These are phyloP conservation scores for Colletotrichum chrysophilum DNA, from an alignment of 2,329 filamentous ascomycete species.

Conservation along the genomic window DNA sequence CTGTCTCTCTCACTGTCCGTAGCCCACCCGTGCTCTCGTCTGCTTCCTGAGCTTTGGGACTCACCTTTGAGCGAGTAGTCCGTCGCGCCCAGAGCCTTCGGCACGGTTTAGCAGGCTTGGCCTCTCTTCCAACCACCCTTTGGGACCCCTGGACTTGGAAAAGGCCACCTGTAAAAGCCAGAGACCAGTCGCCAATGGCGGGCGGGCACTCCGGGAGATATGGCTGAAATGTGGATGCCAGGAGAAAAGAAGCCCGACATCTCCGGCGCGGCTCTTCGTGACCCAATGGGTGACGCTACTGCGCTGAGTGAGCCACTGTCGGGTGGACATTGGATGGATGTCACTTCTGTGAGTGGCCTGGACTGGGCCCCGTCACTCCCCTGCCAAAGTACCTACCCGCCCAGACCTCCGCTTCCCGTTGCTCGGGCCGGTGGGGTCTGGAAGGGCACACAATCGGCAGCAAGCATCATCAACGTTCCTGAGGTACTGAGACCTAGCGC, in stretches of 20 bases:
- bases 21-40: not conserved
- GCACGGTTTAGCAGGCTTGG: conserved; percentile 11
- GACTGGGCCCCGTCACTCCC: not conserved
- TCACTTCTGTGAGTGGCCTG: not conserved
- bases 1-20: not conserved
- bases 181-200: not conserved
- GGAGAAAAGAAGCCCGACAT: not conserved
- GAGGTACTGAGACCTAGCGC: not conserved
- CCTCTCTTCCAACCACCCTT: not conserved
- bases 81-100: not conserved
- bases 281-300: not conserved
- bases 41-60: not conserved
- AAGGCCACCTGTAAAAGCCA: conserved; percentile 14
- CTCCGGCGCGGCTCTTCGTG: not conserved
- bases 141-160: conserved; percentile 1
- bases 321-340: not conserved
- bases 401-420: not conserved
- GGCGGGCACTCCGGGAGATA: not conserved
- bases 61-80: not conserved
- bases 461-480: not conserved
- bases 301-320: not conserved
- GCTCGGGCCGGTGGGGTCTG: not conserved
- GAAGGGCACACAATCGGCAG: conserved; percentile 10
- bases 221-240: not conserved
- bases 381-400: not conserved